Percentiles rank a stretch among this genome's conserved stretches.
These are phyloP conservation scores for Scheffersomyces segobiensis DNA, from an alignment of 1,139 yeast species.

Conservation along the genomic window DNA sequence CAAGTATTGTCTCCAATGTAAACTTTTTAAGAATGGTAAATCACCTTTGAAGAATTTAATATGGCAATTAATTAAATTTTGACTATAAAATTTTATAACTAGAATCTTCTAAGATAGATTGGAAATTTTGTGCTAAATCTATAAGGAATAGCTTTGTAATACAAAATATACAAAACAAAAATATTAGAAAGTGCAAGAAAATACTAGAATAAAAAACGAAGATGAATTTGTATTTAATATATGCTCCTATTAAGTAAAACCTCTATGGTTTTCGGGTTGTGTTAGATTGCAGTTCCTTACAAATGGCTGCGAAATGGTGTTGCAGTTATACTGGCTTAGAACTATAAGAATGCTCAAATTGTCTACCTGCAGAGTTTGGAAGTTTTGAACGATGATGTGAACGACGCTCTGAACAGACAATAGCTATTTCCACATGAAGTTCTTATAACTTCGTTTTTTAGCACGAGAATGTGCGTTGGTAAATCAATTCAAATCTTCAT, in stretches of 20 bases:
- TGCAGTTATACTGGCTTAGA: neutral
- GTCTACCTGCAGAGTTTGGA: neutral
- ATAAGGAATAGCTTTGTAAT: neutral
- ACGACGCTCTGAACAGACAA: too few relatives aligned
- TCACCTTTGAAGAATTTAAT: neutral
- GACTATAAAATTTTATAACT: neutral
- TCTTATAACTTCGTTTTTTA: too few relatives aligned
- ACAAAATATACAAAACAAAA: neutral
- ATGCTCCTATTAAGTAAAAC: too few relatives aligned
- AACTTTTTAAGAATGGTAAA: too few relatives aligned
- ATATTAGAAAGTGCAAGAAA: too few relatives aligned
- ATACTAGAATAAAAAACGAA: neutral
- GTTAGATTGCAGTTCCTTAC: neutral
- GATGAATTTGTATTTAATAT: too few relatives aligned
- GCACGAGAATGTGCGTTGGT: neutral
- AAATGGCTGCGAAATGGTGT: neutral
- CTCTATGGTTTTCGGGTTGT: too few relatives aligned
- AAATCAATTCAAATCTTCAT: too few relatives aligned
- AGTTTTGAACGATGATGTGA: neutral
- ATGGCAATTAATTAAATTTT: neutral
- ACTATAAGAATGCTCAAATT: neutral
- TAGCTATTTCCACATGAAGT: neutral
- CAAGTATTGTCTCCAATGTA: neutral
- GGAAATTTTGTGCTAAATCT: neutral
- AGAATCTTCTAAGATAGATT: neutral